phyloP scores from a whole-genome alignment of 2,329 filamentous ascomycete genomes.

The Colletotrichum sp. region DNA sequence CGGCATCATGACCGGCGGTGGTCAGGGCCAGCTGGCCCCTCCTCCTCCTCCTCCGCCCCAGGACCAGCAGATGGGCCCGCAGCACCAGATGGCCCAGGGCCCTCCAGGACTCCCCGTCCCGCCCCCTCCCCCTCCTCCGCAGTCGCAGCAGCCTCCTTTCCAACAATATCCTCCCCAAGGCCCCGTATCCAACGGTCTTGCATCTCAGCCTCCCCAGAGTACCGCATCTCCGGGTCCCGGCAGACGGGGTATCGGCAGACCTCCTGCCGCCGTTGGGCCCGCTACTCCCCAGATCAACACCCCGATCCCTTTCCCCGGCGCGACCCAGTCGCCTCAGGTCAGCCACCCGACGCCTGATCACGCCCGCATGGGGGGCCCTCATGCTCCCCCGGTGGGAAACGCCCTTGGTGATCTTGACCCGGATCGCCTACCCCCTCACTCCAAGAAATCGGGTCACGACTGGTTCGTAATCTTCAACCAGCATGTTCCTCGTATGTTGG shows the following conservation, averaged over 20 bases:
- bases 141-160: conserved; percentile 74
- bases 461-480: conserved; percentile 99
- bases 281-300: conserved; percentile 93
- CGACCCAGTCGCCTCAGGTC: conserved; percentile 83
- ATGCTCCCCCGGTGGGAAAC: conserved; percentile 52
- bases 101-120: conserved; percentile 69
- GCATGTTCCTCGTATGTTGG: conserved; percentile 83
- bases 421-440: conserved; percentile 81
- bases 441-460: conserved; percentile 88
- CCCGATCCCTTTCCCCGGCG: conserved; percentile 83
- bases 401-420: conserved; percentile 86
- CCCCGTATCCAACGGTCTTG: conserved; percentile 72
- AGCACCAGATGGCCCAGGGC: conserved; percentile 71
- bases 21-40: conserved; percentile 83
- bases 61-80: conserved; percentile 62
- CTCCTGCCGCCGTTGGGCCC: conserved; percentile 67
- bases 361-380: conserved; percentile 55
- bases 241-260: conserved; percentile 73
- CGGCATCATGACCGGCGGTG: conserved; percentile 91
- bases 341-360: conserved; percentile 82
- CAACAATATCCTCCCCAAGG: conserved; percentile 69
- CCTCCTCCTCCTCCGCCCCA: conserved; percentile 69
- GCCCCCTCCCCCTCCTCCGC: conserved; percentile 62
- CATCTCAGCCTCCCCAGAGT: conserved; percentile 80
- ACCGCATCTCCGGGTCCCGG: conserved; percentile 87